These are phyloP conservation scores for Solanum pimpinellifolium DNA, from an alignment of 257 asterid genomes.

Conservation along the genomic window DNA sequence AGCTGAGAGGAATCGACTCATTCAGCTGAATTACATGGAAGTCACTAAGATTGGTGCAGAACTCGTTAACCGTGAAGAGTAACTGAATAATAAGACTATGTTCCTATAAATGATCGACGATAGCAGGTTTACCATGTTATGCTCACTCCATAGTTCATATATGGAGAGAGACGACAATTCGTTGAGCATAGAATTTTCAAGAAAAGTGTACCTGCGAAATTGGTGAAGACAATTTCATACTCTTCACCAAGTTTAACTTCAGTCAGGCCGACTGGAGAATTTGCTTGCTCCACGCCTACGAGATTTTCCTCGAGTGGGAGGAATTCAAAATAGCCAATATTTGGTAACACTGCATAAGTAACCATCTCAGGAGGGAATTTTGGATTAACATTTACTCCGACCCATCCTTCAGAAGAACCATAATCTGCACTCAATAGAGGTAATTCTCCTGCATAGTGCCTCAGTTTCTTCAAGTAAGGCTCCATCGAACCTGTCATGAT, in stretches of 20 bases:
- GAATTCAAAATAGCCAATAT: slow-evolving; percentile 35
- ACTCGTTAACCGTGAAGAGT: background rate
- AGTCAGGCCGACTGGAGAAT: slow-evolving; percentile 9
- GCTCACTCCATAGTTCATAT: background rate
- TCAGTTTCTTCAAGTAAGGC: background rate
- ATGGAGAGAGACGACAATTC: background rate
- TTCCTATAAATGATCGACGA: background rate
- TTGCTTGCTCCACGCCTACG: background rate
- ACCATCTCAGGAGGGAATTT: slow-evolving; percentile 21
- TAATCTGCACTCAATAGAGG: slow-evolving; percentile 27
- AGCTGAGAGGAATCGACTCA: background rate
- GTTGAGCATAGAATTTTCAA: background rate
- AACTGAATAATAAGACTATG: background rate
- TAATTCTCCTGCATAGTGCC: slow-evolving; percentile 1
- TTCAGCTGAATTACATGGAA: background rate
- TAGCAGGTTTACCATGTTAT: background rate
- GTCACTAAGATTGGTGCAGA: background rate
- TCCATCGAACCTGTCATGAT: background rate
- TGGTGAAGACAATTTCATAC: slow-evolving; percentile 26
- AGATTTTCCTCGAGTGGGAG: background rate
- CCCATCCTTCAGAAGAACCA: slow-evolving; percentile 15
- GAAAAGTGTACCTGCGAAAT: slow-evolving; percentile 7
- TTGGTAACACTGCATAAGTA: slow-evolving; percentile 32
- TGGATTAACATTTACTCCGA: background rate
- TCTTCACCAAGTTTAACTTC: slow-evolving; percentile 9